Percentiles rank a stretch among this genome's conserved stretches.
These are phyloP conservation scores for Keqinozyma sinolaborantium DNA, from an alignment of 1,139 yeast species.

Conservation along the genomic window DNA sequence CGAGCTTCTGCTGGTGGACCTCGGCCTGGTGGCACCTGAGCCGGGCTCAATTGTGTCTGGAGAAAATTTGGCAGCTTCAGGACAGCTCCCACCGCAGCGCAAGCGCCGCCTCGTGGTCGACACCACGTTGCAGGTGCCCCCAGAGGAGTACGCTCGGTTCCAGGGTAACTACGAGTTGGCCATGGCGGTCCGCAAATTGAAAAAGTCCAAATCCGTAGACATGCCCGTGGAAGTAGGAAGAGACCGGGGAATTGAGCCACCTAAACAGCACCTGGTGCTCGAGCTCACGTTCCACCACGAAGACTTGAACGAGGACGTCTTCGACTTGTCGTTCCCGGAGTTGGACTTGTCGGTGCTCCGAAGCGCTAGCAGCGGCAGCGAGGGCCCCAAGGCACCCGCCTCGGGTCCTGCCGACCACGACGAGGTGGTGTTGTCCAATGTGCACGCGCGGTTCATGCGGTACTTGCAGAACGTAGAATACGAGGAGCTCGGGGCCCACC, in stretches of 20 bases:
- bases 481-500: neutral
- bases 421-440: slow-evolving; percentile 1
- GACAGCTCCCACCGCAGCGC: neutral
- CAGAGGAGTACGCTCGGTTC: slow-evolving; percentile 1
- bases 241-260: slow-evolving; percentile 4
- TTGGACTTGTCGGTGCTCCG: slow-evolving; percentile 15
- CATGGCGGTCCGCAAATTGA: slow-evolving; percentile 5
- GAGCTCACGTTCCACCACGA: slow-evolving; percentile 1
- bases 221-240: slow-evolving; percentile 15
- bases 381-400: neutral
- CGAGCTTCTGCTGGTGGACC: neutral
- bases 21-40: neutral
- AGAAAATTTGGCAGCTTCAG: neutral
- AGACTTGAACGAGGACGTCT: slow-evolving; percentile 6
- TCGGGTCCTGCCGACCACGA: slow-evolving; percentile 12
- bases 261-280: neutral
- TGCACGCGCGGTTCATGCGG: slow-evolving; percentile 1
- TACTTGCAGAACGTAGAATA: slow-evolving; percentile 1
- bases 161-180: slow-evolving; percentile 6
- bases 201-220: slow-evolving; percentile 1
- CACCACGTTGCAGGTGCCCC: neutral
- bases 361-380: slow-evolving; percentile 9
- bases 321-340: slow-evolving; percentile 14
- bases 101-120: neutral
- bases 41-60: neutral